A percentile compares a stretch with the other conserved stretches of the same genome.
phyloP scores from a whole-genome alignment of 257 asterid genomes.

The Ballota nigra region DNA sequence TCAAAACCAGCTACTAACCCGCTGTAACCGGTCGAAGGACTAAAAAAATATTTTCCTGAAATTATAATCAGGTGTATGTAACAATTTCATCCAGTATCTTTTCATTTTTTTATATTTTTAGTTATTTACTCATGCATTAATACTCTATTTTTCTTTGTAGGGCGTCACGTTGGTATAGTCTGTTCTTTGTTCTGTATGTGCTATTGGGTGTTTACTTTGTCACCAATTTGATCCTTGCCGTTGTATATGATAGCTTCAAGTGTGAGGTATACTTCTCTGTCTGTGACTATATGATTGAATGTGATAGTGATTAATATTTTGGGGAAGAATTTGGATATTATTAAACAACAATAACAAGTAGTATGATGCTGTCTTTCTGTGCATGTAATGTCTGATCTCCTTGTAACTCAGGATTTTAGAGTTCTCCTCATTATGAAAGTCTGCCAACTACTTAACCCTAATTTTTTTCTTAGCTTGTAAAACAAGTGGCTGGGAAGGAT shows the following conservation, averaged over 20 bases:
- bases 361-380: neutral
- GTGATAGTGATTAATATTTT: conserved; percentile 6
- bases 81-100: neutral
- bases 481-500: conserved; percentile 89
- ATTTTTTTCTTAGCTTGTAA: conserved; percentile 64
- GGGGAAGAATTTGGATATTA: conserved; percentile 9
- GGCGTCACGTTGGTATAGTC: conserved; percentile 81
- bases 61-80: neutral
- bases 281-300: conserved; percentile 4
- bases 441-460: conserved; percentile 12
- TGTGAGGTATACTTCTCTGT: conserved; percentile 57
- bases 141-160: conserved; percentile 44
- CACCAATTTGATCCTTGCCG: conserved; percentile 98
- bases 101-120: conserved; percentile 4
- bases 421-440: neutral
- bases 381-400: neutral
- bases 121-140: conserved; percentile 22
- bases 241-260: conserved; percentile 97
- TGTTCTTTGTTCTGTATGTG: conserved; percentile 87
- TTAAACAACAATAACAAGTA: neutral
- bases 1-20: too few species aligned
- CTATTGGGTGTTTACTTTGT: conserved; percentile 95
- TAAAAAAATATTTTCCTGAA: neutral
- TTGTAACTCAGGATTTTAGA: neutral
- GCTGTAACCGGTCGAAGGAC: too few species aligned